Percentiles rank a stretch among this genome's conserved stretches.
phyloP scores from a whole-genome alignment of 2,329 filamentous ascomycete genomes.

The Zelopaecilomyces penicillatus region DNA sequence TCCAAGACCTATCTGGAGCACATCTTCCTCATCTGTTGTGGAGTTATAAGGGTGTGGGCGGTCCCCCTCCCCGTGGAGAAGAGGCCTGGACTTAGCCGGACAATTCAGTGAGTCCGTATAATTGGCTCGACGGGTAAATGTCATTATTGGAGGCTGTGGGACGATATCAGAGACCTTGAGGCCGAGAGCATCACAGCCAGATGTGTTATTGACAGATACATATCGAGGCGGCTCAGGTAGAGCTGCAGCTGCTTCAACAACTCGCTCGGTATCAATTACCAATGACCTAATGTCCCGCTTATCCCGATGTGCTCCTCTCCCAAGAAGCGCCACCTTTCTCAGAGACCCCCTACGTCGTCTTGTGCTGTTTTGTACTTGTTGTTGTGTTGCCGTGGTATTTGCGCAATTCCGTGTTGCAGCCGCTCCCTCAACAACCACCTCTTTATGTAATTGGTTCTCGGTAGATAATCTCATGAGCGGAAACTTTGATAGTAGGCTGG shows the following conservation, averaged over 20 bases:
- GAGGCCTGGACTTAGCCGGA: conserved; percentile 11
- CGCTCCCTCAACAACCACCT: conserved; percentile 25
- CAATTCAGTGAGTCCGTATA: conserved; percentile 12
- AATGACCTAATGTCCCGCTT: conserved; percentile 43
- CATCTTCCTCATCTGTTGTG: conserved; percentile 79
- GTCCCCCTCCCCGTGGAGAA: conserved; percentile 13
- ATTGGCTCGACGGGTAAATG: conserved; percentile 30
- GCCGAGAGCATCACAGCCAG: no score
- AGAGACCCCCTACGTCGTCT: conserved; percentile 75
- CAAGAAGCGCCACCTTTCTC: conserved; percentile 76
- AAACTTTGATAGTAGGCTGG: conserved; percentile 58
- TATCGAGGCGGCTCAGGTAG: conserved; percentile 14
- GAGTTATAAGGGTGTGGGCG: conserved; percentile 36
- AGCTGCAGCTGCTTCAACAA: conserved; percentile 12
- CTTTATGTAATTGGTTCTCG: conserved; percentile 20
- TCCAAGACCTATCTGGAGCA: conserved; percentile 49
- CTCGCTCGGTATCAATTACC: conserved; percentile 32
- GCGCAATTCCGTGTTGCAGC: conserved; percentile 14
- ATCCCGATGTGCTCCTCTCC: conserved; percentile 59
- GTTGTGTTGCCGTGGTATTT: conserved; percentile 27
- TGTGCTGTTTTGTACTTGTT: conserved; percentile 41
- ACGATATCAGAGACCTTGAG: conserved; percentile 40
- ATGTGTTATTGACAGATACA: conserved; percentile 20
- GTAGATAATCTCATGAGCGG: conserved; percentile 52
- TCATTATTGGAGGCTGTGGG: conserved; percentile 38